phyloP scores from a whole-genome alignment of 2,329 filamentous ascomycete genomes.

The Sclerotinia spermophila region DNA sequence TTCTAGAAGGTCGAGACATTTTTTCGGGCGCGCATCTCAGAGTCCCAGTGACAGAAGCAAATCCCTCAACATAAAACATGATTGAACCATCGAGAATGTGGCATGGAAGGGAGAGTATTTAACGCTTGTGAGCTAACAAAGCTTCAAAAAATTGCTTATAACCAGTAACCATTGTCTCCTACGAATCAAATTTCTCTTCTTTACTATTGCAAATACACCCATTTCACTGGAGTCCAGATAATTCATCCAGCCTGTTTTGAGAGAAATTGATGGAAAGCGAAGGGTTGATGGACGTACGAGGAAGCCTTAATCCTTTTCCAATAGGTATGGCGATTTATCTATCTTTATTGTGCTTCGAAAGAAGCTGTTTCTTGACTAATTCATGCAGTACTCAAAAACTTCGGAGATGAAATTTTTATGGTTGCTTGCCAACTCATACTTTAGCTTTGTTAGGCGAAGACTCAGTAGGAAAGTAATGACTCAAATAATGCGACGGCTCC shows the following conservation, averaged over 20 bases:
- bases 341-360: no score
- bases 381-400: no score
- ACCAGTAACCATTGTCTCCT: background rate
- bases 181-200: fast-evolving
- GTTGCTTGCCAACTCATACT: no score
- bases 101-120: fast-evolving
- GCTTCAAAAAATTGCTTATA: background rate
- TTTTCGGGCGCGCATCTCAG: fast-evolving
- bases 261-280: background rate
- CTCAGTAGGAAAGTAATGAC: no score
- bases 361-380: no score
- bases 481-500: no score
- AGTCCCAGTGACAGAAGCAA: background rate
- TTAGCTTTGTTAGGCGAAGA: no score
- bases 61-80: background rate
- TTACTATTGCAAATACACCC: background rate
- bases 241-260: background rate
- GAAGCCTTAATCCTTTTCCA: no score
- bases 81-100: background rate
- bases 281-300: no score
- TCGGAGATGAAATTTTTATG: no score
- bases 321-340: no score
- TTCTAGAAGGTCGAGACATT: fast-evolving
- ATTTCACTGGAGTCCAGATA: background rate
- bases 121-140: background rate